A percentile compares a stretch with the other conserved stretches of the same genome.
Conservation (phyloP, 352 stramenopile genomes). For the Phytophthora idaei region DNA sequence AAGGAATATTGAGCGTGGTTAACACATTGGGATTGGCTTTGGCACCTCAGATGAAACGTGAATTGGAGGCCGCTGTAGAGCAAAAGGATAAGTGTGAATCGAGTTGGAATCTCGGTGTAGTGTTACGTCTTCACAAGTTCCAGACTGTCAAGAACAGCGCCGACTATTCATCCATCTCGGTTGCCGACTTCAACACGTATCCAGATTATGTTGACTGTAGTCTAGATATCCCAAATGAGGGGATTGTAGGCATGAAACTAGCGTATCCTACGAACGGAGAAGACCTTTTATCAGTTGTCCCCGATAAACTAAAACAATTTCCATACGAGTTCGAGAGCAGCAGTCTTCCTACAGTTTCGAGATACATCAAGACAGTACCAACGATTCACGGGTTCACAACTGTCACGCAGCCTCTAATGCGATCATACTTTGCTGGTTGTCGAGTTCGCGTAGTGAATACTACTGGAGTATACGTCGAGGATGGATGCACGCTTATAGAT, state of each 20-base stretch:
- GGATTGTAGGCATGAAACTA: conserved; percentile 20
- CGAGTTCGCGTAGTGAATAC: conserved; percentile 31
- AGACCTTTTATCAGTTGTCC: conserved; percentile 27
- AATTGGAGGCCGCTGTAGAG: conserved; percentile 23
- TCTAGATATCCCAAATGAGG: conserved; percentile 27
- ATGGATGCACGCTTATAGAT: conserved; percentile 21
- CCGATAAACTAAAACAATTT: conserved; percentile 24
- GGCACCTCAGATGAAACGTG: conserved; percentile 22
- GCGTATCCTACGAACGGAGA: conserved; percentile 15
- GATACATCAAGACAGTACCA: conserved; percentile 26
- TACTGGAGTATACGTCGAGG: conserved; percentile 32
- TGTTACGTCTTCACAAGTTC: conserved; percentile 32
- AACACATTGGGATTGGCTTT: conserved; percentile 19
- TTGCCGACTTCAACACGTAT: conserved; percentile 35
- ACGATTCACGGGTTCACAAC: conserved; percentile 22
- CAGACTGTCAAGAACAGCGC: conserved; percentile 20
- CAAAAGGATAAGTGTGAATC: conserved; percentile 25
- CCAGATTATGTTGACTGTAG: conserved; percentile 34
- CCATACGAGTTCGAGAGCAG: conserved; percentile 24
- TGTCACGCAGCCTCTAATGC: conserved; percentile 31
- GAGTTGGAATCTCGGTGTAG: conserved; percentile 22
- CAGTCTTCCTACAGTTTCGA: conserved; percentile 24
- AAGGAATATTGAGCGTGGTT: conserved; percentile 16
- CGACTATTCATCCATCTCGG: conserved; percentile 28
- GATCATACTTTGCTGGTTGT: conserved; percentile 28